Conservation (phyloP, 2,329 filamentous ascomycete species). For the Hymenoscyphus fructigenus region DNA sequence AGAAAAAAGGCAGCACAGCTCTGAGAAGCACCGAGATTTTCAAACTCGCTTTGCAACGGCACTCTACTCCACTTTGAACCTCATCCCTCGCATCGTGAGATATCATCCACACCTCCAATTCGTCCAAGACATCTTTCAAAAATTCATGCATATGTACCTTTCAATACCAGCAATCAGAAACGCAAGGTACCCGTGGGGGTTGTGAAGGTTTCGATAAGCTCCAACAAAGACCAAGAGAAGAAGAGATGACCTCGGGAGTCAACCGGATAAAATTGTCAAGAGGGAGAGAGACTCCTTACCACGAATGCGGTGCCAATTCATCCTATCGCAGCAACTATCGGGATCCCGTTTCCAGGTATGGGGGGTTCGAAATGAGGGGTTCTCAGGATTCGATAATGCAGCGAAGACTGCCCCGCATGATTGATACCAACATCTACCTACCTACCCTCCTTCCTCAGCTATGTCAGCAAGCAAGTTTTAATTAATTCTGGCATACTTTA, state of each 20-base stretch:
- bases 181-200: conserved; percentile 1
- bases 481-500: conserved; percentile 1
- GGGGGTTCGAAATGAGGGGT: neutral
- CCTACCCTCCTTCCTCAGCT: neutral
- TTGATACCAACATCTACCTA: neutral
- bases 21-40: neutral
- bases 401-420: neutral
- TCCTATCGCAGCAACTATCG: neutral
- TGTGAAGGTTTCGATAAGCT: neutral
- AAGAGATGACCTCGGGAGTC: neutral
- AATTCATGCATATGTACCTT: neutral
- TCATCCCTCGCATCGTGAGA: conserved; percentile 1
- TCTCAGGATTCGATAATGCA: neutral
- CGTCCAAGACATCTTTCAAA: neutral
- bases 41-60: neutral
- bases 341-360: neutral
- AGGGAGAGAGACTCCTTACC: neutral
- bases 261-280: neutral
- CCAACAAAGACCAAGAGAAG: neutral
- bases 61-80: neutral
- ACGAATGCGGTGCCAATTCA: neutral
- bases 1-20: neutral
- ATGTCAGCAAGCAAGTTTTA: neutral
- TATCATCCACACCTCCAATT: neutral
- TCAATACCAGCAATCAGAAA: neutral